phyloP scores from a whole-genome alignment of 352 stramenopile species.

The Poterioochromonas sp. region DNA sequence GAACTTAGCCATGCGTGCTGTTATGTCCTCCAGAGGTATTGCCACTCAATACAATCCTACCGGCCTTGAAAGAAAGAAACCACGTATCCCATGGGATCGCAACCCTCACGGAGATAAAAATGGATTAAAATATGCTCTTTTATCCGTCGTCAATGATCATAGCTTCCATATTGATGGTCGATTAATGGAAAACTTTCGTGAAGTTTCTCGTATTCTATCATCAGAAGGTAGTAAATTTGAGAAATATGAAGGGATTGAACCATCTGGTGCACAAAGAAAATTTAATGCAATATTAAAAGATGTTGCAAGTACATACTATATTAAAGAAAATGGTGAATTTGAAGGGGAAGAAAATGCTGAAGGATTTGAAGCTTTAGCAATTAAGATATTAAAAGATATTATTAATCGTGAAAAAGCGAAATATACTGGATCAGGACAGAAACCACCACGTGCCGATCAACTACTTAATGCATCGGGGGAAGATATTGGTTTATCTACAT shows the following conservation, averaged over 20 bases:
- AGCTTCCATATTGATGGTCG: neutral
- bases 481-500: neutral
- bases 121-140: conserved; percentile 4
- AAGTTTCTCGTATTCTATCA: neutral
- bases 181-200: neutral
- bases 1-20: too few species aligned
- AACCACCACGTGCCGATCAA: neutral
- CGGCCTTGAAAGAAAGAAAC: too few species aligned
- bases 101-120: conserved; percentile 3
- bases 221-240: neutral
- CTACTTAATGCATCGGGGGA: too few species aligned
- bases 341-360: neutral
- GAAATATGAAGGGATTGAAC: conserved; percentile 2
- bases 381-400: neutral
- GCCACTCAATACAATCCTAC: too few species aligned
- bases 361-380: neutral
- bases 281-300: conserved; percentile 10
- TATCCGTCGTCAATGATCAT: neutral
- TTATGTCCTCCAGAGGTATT: too few species aligned
- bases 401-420: neutral
- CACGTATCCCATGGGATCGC: conserved; percentile 7
- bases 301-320: neutral
- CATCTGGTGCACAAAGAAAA: conserved; percentile 17
- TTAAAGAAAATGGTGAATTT: neutral
- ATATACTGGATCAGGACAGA: neutral